A percentile compares a stretch with the other conserved stretches of the same genome.
Evolutionary conservation across 371 early-diverging fungal species (phyloP).

Genomic region (Dichotomocladium elegans): DNA sequence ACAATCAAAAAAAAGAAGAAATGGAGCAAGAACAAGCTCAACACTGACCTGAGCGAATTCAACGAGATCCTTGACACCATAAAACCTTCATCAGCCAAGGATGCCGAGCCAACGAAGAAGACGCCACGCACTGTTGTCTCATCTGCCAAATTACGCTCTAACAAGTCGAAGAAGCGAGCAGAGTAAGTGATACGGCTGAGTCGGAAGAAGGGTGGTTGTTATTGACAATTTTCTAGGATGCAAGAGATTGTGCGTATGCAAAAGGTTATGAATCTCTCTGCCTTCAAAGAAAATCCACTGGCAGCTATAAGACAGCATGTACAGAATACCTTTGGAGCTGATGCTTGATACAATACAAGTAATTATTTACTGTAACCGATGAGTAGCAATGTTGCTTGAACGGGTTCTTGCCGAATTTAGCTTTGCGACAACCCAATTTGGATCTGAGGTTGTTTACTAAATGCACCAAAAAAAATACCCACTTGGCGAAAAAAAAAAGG

Average conservation of each 20-base stretch:
- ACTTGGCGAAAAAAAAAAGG: no score
- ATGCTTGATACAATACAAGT: background rate
- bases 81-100: no score
- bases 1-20: conserved; percentile 42
- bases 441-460: conserved; percentile 2
- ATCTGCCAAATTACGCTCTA: conserved; percentile 34
- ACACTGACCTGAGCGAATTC: conserved; percentile 28
- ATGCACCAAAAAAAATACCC: background rate
- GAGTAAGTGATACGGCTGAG: conserved; percentile 33
- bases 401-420: background rate
- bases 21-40: conserved; percentile 34
- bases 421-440: conserved; percentile 1
- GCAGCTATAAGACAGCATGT: conserved; percentile 68
- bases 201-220: background rate
- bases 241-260: conserved; percentile 70
- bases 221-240: conserved; percentile 25
- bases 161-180: conserved; percentile 49
- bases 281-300: conserved; percentile 66
- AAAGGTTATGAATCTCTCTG: conserved; percentile 63
- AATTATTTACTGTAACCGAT: no score
- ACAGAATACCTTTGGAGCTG: conserved; percentile 54
- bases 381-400: no score
- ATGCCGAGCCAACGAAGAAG: conserved; percentile 12
- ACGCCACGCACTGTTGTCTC: conserved; percentile 19
- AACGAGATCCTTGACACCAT: conserved; percentile 40